Percentiles rank a stretch among this genome's conserved stretches.
Conservation (phyloP, 2,329 filamentous ascomycete genomes). For the Onygena corvina region DNA sequence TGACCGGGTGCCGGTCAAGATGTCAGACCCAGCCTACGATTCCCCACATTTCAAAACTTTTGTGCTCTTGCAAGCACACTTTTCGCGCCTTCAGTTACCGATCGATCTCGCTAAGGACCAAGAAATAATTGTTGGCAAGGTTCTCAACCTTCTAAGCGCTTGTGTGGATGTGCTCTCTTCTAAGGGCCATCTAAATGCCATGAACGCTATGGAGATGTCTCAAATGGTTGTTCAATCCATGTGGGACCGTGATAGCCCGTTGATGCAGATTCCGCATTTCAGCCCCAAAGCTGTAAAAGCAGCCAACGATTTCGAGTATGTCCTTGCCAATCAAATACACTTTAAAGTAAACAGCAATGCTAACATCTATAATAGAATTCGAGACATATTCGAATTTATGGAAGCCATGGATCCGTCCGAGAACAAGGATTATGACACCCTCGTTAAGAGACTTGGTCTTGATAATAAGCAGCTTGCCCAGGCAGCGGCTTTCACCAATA, state of each 20-base stretch:
- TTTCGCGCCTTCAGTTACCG: constrained; percentile 90
- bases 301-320: constrained; percentile 64
- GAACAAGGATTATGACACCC: constrained; percentile 64
- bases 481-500: constrained; percentile 90
- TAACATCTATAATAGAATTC: constrained; percentile 47
- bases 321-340: constrained; percentile 17
- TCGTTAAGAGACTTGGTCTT: constrained; percentile 68
- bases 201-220: constrained; percentile 97
- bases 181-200: constrained; percentile 90
- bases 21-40: constrained; percentile 72
- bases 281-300: constrained; percentile 69
- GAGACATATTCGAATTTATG: constrained; percentile 96
- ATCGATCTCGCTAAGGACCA: constrained; percentile 95
- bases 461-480: constrained; percentile 71
- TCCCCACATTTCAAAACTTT: constrained; percentile 98
- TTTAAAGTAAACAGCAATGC: constrained; percentile 18
- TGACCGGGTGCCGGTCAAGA: constrained; percentile 88
- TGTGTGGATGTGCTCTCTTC: constrained; percentile 92
- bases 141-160: constrained; percentile 77
- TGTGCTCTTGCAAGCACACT: constrained; percentile 92
- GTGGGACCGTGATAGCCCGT: constrained; percentile 94
- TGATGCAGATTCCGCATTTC: constrained; percentile 97
- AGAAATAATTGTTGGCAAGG: constrained; percentile 71
- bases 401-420: constrained; percentile 95
- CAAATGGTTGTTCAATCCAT: constrained; percentile 98